Evolutionary conservation across 306 rosid species (phyloP).

Genomic region (Dryas octopetala): DNA sequence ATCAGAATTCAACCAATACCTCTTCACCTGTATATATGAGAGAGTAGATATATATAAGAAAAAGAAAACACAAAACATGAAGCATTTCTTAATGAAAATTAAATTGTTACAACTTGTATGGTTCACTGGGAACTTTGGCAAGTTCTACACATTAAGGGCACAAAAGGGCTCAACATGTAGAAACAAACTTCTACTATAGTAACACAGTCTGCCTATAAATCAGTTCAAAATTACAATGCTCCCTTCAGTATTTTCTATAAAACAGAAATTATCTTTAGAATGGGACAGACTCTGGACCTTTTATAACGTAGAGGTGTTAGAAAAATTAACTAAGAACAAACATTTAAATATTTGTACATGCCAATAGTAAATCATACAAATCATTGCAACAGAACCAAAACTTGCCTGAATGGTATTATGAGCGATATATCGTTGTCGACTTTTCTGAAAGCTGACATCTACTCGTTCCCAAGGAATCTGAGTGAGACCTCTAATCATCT

Average conservation of each 20-base stretch:
- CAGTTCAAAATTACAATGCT: background rate
- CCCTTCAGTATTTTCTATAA: background rate
- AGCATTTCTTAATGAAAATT: slow-evolving; percentile 3
- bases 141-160: background rate
- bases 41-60: slow-evolving; percentile 15
- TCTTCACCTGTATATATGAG: slow-evolving; percentile 70
- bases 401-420: slow-evolving; percentile 95
- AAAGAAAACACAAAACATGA: slow-evolving; percentile 8
- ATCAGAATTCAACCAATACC: slow-evolving; percentile 88
- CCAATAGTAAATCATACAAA: background rate
- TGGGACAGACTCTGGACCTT: background rate
- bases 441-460: slow-evolving; percentile 86
- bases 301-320: background rate
- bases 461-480: slow-evolving; percentile 93
- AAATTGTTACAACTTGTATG: background rate
- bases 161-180: background rate
- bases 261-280: background rate
- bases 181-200: background rate
- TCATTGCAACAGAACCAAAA: slow-evolving; percentile 12
- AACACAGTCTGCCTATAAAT: background rate
- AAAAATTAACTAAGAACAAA: background rate
- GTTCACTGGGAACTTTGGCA: background rate
- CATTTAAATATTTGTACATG: background rate
- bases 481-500: slow-evolving; percentile 86
- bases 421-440: slow-evolving; percentile 78